phyloP scores from a whole-genome alignment of 495 filamentous ascomycete species.

The Cetradonia linearis region DNA sequence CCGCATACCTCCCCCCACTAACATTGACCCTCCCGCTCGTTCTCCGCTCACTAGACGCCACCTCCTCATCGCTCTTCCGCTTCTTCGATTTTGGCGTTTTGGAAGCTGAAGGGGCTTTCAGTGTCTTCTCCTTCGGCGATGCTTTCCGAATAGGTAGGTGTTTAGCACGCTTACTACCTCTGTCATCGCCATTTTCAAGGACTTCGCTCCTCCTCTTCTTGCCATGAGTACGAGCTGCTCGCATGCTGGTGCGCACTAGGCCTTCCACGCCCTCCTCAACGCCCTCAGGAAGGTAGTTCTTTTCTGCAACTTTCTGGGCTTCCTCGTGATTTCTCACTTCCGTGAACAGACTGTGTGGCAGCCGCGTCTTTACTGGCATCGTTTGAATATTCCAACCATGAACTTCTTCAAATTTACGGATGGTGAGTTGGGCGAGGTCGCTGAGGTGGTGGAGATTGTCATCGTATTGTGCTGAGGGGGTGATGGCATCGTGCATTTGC shows the following conservation, averaged over 20 bases:
- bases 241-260: constrained; percentile 43
- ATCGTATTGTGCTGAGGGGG: constrained; percentile 28
- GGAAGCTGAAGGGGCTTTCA: constrained; percentile 20
- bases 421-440: constrained; percentile 74
- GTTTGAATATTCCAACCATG: constrained; percentile 58
- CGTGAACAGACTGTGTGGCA: constrained; percentile 69
- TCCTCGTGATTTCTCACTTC: constrained; percentile 63
- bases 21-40: constrained; percentile 34
- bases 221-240: constrained; percentile 27
- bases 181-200: constrained; percentile 25
- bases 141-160: constrained; percentile 34
- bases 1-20: constrained; percentile 37
- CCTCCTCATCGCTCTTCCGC: constrained; percentile 29
- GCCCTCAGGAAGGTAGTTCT: constrained; percentile 71
- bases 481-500: constrained; percentile 71
- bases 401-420: constrained; percentile 65
- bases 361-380: constrained; percentile 67
- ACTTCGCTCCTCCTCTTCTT: constrained; percentile 45
- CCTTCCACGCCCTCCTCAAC: constrained; percentile 67
- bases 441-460: constrained; percentile 73
- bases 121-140: constrained; percentile 33
- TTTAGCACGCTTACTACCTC: constrained; percentile 38
- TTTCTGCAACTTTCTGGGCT: constrained; percentile 74
- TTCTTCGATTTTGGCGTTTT: constrained; percentile 35
- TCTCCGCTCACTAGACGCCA: constrained; percentile 30